phyloP scores from a whole-genome alignment of 1,284 basidiomycete genomes.

The Ceratobasidium sp. region DNA sequence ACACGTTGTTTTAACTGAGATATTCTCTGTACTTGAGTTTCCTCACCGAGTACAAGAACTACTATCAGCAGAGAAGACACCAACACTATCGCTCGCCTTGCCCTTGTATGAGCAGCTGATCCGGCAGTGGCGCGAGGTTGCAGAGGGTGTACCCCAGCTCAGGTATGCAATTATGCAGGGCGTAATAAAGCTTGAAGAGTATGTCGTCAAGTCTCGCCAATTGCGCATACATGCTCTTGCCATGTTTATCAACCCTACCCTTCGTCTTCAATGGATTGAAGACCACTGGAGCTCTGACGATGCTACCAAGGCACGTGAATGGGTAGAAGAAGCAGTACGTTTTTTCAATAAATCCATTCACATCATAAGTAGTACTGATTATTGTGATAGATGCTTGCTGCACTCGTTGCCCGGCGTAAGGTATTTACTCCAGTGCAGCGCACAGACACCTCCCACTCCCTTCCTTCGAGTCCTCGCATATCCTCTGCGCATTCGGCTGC shows the following conservation, averaged over 20 bases:
- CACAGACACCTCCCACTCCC: too few relatives aligned
- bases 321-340: too few relatives aligned
- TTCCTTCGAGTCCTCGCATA: too few relatives aligned
- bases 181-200: conserved; percentile 2
- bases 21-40: conserved; percentile 1
- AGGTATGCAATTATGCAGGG: background rate
- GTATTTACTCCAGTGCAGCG: too few relatives aligned
- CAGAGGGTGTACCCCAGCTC: background rate
- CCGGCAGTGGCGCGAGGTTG: background rate
- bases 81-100: conserved; percentile 36
- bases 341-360: too few relatives aligned
- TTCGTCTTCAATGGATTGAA: conserved; percentile 15
- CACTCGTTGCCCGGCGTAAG: too few relatives aligned
- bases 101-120: conserved; percentile 38
- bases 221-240: background rate
- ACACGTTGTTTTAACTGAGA: conserved; percentile 23
- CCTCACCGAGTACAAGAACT: conserved; percentile 37
- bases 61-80: conserved; percentile 39
- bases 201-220: background rate
- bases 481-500: too few relatives aligned
- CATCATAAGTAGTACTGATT: too few relatives aligned
- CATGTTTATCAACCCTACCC: conserved; percentile 20
- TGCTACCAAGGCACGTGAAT: background rate
- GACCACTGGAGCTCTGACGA: background rate
- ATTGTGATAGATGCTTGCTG: too few relatives aligned